Base-by-base conservation (phyloP, 2,329 filamentous ascomycete genomes). In the Ophiocordyceps camponoti-leonardi region DNA sequence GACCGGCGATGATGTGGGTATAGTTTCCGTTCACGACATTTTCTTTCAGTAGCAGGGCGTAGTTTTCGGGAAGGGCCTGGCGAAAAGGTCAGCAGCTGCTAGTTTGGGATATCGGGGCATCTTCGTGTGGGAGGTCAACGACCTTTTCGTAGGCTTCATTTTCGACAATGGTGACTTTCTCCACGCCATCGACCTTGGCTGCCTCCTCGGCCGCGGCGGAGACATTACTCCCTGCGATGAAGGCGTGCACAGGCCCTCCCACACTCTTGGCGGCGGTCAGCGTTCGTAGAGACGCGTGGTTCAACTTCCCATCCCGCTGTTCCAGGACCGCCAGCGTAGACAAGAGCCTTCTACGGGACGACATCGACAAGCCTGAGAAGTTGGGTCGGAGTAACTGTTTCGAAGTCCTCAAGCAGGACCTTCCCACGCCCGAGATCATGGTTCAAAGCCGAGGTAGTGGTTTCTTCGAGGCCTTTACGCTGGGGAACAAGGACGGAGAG, bases 11-110 rank as follows among this genome's bases (percentile, higher is more conserved):
- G 51, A 98, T 76, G 60, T 98, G 92, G 49, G 88, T 94, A 64
- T 87, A 96, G 49, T 81, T 85, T 49, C 86, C 88, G 61, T 92
- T 92, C 69, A 94, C 94, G 65, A 96, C 90, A 65, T 96, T 98
- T 64, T 96, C 90, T 44, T 87, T 83, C 39, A 98, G 72, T 42
- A 98, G 71, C 46, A 87, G 84, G n/a, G 90, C 92, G 59, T 77
- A 96, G 70, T 86, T 95, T 68, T 98, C 92, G 45, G 92, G 80
- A 2, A 98, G 75, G 44, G 87, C 86, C 85, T 87, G 52, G 2
- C 2, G n/a, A 20, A 5, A 2, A 18, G 26, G 45, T 46, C 20
- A 47, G 31, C 33, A 49, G 51, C 23, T 48, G 35, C 46, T 37
- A 11, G 2, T 11, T 4, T 10, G 20, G 6, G 6, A 19, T 2